Evolutionary conservation across 2,329 filamentous ascomycete genomes (phyloP).

Genomic region (Fusarium subtropicale): DNA sequence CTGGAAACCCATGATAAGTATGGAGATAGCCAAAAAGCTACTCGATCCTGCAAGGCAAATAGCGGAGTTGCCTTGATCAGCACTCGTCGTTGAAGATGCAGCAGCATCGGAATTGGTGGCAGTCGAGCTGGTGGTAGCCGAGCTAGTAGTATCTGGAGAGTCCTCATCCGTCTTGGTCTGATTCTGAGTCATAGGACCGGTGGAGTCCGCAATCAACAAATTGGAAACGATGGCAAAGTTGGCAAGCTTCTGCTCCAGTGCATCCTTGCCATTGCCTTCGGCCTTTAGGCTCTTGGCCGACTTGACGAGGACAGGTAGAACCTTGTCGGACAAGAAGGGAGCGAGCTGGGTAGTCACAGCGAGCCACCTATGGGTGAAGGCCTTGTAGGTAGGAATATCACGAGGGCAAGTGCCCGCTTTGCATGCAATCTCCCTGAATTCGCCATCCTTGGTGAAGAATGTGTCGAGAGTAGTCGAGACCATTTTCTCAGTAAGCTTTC

Average conservation of each 20-base stretch:
- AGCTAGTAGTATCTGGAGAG: neutral
- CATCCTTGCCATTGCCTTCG: neutral
- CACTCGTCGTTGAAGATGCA: neutral
- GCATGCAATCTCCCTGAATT: slow-evolving; percentile 75
- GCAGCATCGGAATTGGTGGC: neutral
- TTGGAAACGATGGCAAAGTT: slow-evolving; percentile 15
- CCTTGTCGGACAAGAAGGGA: slow-evolving; percentile 65
- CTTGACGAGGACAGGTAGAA: slow-evolving; percentile 67
- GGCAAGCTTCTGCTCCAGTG: slow-evolving; percentile 16
- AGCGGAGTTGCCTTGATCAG: neutral
- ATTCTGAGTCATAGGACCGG: neutral
- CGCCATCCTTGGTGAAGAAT: slow-evolving; percentile 62
- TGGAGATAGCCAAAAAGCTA: neutral
- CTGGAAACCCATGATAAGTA: neutral
- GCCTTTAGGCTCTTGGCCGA: slow-evolving; percentile 50
- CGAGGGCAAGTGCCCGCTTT: slow-evolving; percentile 71
- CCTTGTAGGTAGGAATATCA: slow-evolving; percentile 79
- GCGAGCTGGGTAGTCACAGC: slow-evolving; percentile 69
- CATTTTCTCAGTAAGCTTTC: slow-evolving; percentile 64
- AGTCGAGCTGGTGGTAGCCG: neutral
- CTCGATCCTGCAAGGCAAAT: neutral
- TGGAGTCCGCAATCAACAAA: slow-evolving; percentile 4
- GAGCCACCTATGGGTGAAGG: slow-evolving; percentile 74
- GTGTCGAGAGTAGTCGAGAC: slow-evolving; percentile 59
- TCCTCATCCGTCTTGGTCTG: neutral